These are phyloP conservation scores for Botrytis pseudocinerea DNA, from an alignment of 2,329 filamentous ascomycete genomes.

Conservation along the genomic window DNA sequence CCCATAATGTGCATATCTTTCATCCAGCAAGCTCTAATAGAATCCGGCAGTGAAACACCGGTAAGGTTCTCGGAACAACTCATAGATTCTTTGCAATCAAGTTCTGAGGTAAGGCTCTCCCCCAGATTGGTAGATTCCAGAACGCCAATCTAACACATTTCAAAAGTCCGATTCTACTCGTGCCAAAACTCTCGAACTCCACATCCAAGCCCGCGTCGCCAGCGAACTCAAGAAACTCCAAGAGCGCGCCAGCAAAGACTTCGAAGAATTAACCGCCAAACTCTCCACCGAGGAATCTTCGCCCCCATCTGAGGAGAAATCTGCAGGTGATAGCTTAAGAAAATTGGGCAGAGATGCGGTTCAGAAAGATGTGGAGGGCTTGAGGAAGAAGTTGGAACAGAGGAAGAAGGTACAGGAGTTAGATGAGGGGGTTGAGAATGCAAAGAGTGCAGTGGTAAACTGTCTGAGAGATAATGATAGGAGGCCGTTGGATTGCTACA, in stretches of 20 bases:
- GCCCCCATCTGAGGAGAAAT: constrained; percentile 26
- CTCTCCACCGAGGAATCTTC: constrained; percentile 45
- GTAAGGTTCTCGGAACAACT: constrained; percentile 78
- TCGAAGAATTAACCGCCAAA: constrained; percentile 68
- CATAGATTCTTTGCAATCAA: constrained; percentile 79
- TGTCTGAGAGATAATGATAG: constrained; percentile 84
- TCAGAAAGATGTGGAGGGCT: constrained; percentile 58
- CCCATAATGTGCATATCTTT: neutral
- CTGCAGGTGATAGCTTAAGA: constrained; percentile 40
- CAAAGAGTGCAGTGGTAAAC: constrained; percentile 72
- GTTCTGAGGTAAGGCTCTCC: constrained; percentile 68
- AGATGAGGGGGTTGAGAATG: constrained; percentile 70
- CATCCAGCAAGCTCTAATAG: constrained; percentile 23
- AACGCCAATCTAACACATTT: neutral
- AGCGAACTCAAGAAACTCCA: constrained; percentile 81
- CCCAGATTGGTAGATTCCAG: neutral
- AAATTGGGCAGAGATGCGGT: constrained; percentile 50
- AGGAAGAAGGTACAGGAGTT: constrained; percentile 67
- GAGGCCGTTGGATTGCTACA: constrained; percentile 89
- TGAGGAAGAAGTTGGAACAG: constrained; percentile 60
- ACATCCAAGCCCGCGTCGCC: constrained; percentile 84
- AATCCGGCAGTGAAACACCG: constrained; percentile 54
- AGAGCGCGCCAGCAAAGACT: constrained; percentile 66
- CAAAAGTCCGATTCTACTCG: constrained; percentile 83
- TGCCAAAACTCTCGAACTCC: constrained; percentile 77